Base-by-base conservation (phyloP, 2,329 filamentous ascomycete genomes). In the Ceratocystis albifundus region DNA sequence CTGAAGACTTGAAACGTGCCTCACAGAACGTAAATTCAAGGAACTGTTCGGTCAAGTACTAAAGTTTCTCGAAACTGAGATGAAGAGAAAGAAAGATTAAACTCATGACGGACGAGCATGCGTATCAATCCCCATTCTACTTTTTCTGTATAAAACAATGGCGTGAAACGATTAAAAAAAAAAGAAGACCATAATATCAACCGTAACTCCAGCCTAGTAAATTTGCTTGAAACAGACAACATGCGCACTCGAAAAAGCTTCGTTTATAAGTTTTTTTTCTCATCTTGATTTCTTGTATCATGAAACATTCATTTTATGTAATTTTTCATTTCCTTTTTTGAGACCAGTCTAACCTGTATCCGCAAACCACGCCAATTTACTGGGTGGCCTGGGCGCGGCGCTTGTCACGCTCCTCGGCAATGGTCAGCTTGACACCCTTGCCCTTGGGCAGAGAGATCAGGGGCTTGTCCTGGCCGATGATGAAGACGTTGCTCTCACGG, bases 361-460 rank as follows among this genome's bases (percentile, higher is more conserved):
- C 36, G 10, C 32, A 55, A 50, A 55, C 46, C 48, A 64, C 46
- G 1, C 46, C 61, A 67, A 71, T 72, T 81, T 84, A 82, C 76
- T 82, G 77, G 73, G 79, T 73, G 71, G 78, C 70, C 72, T 76
- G 72, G 72, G 92, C 90, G 77, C 94, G 89, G 78, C 92, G 90
- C 80, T 93, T 92, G 82, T 99, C 93, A 84, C 93, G 87, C 90
- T 99, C 93, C 85, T 99, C 93, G 74, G 93, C 91, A 77, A 99
- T 97, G 77, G 88, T 87, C 80, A 97, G 90, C 90, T 96, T 96
- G 84, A 99, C 94, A 90, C 94, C 94, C 88, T 96, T 96, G 84
- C 94, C 94, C 90, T 97, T 99, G 80, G 94, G 95, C 78, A 99
- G 87, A 75, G 90, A 96, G 82, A 99, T 87, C 94, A 94, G 99